Conservation (phyloP, 257 asterid species). For the Nicotiana benthamiana region DNA sequence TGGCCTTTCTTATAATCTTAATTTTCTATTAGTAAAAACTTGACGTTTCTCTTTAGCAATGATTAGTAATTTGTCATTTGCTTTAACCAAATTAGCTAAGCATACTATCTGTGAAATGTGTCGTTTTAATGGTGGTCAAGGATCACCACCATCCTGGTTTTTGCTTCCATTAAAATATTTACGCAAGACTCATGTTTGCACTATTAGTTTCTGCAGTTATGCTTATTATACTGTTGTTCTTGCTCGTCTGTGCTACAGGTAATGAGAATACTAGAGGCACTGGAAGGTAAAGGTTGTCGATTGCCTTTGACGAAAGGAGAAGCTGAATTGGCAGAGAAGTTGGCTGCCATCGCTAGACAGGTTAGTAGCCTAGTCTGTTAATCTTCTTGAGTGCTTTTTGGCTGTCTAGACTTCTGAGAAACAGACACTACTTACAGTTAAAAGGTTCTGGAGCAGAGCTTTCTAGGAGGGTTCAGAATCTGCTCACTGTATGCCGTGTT, state of each 20-base stretch:
- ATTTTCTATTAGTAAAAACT: neutral
- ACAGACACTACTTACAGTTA: constrained; percentile 38
- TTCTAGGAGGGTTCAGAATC: constrained; percentile 85
- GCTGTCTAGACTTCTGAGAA: constrained; percentile 19
- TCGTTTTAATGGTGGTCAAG: neutral
- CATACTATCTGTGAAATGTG: neutral
- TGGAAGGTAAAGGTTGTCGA: constrained; percentile 82
- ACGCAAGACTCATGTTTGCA: neutral
- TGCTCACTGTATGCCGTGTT: constrained; percentile 63
- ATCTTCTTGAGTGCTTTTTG: constrained; percentile 11
- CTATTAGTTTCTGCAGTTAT: neutral
- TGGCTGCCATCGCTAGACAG: constrained; percentile 79
- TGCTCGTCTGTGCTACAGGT: constrained; percentile 36
- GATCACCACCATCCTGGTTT: neutral
- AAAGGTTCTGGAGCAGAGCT: constrained; percentile 97
- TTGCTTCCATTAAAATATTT: neutral
- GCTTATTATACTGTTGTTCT: neutral
- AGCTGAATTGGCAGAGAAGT: constrained; percentile 92
- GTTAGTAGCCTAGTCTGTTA: constrained; percentile 20
- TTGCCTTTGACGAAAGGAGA: constrained; percentile 87
- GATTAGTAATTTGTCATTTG: neutral
- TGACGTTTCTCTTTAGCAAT: neutral
- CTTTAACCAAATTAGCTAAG: neutral
- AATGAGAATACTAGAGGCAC: constrained; percentile 84
- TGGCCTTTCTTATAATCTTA: neutral